These are phyloP conservation scores for Globisporangium splendens DNA, from an alignment of 352 stramenopile genomes.

Conservation along the genomic window DNA sequence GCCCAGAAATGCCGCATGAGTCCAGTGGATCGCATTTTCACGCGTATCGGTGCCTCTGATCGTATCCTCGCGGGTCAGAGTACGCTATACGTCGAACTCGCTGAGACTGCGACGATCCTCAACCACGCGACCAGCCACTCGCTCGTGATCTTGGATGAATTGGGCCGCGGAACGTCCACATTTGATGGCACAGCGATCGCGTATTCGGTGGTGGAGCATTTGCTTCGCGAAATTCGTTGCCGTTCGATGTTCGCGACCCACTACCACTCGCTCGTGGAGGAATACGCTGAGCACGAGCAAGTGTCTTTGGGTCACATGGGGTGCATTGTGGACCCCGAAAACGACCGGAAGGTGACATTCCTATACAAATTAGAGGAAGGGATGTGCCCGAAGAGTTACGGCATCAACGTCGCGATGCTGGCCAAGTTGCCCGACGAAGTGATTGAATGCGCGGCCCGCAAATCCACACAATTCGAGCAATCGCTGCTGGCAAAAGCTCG, in stretches of 20 bases:
- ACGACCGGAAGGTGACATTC: conserved; percentile 96
- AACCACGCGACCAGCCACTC: conserved; percentile 93
- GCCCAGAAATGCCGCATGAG: conserved; percentile 92
- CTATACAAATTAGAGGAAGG: conserved; percentile 97
- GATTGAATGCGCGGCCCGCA: conserved; percentile 86
- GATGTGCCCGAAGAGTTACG: conserved; percentile 98
- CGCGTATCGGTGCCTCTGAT: conserved; percentile 97
- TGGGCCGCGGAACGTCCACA: conserved; percentile 98
- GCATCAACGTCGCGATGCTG: conserved; percentile 98
- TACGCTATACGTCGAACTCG: conserved; percentile 99
- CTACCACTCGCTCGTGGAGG: conserved; percentile 95
- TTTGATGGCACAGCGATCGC: conserved; percentile 98
- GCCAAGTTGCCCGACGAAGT: conserved; percentile 96
- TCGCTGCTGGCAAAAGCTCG: conserved; percentile 48
- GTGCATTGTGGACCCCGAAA: conserved; percentile 74
- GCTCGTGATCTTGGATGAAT: conserved; percentile 98
- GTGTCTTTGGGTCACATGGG: conserved; percentile 82
- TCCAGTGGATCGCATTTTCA: conserved; percentile 99
- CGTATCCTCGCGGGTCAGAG: conserved; percentile 97
- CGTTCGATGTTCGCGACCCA: conserved; percentile 98
- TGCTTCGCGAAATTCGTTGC: conserved; percentile 86
- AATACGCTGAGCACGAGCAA: conserved; percentile 58
- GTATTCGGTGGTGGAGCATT: conserved; percentile 94
- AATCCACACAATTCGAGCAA: conserved; percentile 89
- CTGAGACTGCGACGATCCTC: conserved; percentile 97